Evolutionary conservation across 192 early-diverging fungal genomes (phyloP), one percentile per base, ranked within the genome.

Genomic region (Coemansia sp.): DNA sequence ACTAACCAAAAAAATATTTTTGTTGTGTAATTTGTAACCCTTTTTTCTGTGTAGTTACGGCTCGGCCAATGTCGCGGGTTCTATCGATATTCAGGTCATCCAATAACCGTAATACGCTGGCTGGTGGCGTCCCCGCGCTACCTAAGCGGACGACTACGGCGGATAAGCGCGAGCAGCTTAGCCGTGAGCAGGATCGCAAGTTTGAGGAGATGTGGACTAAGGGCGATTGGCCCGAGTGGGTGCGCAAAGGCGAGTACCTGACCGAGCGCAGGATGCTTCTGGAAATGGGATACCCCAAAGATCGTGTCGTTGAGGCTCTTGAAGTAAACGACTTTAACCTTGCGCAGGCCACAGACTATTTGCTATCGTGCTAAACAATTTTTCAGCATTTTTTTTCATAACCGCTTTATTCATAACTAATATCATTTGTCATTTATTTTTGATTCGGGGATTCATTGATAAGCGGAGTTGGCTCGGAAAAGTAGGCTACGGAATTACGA

Each of bases 301-400:
- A 85, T 41, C 83, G 83, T 16, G 78, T 85, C 14, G 79, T 85
- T 5, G 83, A 85, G 67, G 83, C 83, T 1, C 73, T 85, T 29
- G 83, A 85, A 48, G 83, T 85, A 44, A 85, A 85, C 33, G 83
- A 85, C 62, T 85, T 81, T 62, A 80, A 85, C 37, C 42, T 85
- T 59, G 71, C 75, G 11, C 83, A 80, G 56, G 83, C 83, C 2
- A 81, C 75, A 0, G 83, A 85, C 27, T 85, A 85, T 33, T 62
- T 85, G 11, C 50, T 85, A n/a, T 85, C 78, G 5, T 81, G 60
- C 27, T 80, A 24, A 61, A 27, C 27, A 24, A 1, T 60, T 40
- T 61, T 62, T 57, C 40, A 36, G 4, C 7, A 21, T 21, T 67
- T 73, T 59, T 67, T 31, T 39, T 39, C 37, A 39, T 16, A 27